These are phyloP conservation scores for Collariella sp. DNA, from an alignment of 495 filamentous ascomycete genomes.

Conservation along the genomic window DNA sequence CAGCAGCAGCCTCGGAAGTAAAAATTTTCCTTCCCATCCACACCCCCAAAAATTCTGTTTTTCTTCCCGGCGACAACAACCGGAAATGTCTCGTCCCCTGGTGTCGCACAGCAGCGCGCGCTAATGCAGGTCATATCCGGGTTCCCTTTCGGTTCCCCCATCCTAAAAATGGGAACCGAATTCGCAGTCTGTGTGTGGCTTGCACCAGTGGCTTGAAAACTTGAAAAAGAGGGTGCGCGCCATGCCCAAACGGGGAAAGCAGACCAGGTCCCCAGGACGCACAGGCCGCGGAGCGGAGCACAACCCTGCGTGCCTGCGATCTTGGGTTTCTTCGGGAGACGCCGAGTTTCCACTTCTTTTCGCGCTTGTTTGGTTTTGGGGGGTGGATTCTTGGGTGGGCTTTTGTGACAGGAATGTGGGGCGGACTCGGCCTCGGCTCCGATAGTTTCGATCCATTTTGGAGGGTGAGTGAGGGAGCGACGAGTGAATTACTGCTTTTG, in stretches of 20 bases:
- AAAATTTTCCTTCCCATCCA: not conserved
- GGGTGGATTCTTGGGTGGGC: not conserved
- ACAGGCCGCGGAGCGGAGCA: not conserved
- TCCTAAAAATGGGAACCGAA: conserved; percentile 6
- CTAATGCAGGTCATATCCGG: conserved; percentile 9
- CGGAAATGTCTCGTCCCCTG: not conserved
- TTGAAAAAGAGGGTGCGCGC: not conserved
- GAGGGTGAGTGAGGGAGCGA: too few species aligned
- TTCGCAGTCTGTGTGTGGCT: not conserved
- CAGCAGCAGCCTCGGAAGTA: too few species aligned
- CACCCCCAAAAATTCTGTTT: not conserved
- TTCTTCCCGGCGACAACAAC: not conserved
- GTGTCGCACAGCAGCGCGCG: conserved; percentile 5
- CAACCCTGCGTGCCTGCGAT: too few species aligned
- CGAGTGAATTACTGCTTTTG: too few species aligned
- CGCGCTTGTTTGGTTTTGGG: not conserved
- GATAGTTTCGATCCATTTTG: not conserved
- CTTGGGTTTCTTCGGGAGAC: conserved; percentile 3
- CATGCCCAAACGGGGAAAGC: not conserved
- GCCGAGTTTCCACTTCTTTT: not conserved
- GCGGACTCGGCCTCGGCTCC: conserved; percentile 9
- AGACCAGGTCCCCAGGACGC: not conserved
- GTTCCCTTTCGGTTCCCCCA: not conserved
- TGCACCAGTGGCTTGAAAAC: too few species aligned
- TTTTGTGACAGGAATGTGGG: not conserved